Evolutionary conservation across 23 red algal species (phyloP).

Genomic region (Gracilaria gracilis): DNA sequence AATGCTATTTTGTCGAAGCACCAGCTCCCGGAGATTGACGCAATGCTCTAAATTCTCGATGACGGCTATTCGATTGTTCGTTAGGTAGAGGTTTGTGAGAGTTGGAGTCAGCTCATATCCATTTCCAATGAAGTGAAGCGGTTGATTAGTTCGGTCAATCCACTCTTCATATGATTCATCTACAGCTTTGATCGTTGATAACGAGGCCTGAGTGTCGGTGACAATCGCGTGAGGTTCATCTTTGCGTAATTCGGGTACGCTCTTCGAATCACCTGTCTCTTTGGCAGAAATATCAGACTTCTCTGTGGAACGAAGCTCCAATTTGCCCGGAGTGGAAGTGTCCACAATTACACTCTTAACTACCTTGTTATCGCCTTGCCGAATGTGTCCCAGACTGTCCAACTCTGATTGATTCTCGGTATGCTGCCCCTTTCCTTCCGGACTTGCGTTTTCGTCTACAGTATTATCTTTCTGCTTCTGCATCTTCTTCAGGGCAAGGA

Average conservation of each 20-base stretch:
- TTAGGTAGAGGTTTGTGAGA: slow-evolving; percentile 73
- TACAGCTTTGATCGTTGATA: not conserved
- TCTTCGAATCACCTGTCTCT: not conserved
- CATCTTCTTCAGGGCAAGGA: not conserved
- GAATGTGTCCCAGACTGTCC: not conserved
- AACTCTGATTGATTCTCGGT: not conserved
- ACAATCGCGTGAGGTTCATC: not conserved
- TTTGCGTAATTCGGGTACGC: not conserved
- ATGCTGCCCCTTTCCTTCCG: not conserved
- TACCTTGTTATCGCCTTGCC: not conserved
- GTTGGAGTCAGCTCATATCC: slow-evolving; percentile 65
- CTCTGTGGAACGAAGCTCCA: not conserved
- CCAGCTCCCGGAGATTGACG: slow-evolving; percentile 67
- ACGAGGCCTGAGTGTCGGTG: not conserved
- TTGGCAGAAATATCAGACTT: not conserved
- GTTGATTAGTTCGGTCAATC: slow-evolving; percentile 69
- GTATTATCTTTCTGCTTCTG: not conserved
- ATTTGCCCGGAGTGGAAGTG: not conserved
- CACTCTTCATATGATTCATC: slow-evolving; percentile 46
- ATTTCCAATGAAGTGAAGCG: slow-evolving; percentile 51
- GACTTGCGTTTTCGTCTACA: not conserved
- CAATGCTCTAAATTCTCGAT: slow-evolving; percentile 69
- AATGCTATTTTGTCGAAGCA: slow-evolving; percentile 97
- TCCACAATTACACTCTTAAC: not conserved
- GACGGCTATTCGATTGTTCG: slow-evolving; percentile 83